Evolutionary conservation across 345 rosid genomes (phyloP).

Genomic region (Erysimum cheiranthoides): DNA sequence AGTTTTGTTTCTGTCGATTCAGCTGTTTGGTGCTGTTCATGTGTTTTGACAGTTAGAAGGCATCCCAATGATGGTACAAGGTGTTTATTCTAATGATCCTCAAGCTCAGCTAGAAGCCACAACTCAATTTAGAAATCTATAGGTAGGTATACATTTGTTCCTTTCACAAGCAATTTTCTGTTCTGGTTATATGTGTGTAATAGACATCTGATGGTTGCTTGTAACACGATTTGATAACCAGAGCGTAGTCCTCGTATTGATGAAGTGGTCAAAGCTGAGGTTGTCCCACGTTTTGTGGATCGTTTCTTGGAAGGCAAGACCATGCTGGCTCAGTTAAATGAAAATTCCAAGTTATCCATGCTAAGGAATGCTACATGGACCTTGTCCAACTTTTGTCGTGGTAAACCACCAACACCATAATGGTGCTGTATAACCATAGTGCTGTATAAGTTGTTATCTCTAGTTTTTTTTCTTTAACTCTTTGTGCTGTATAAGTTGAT

Average conservation of each 20-base stretch:
- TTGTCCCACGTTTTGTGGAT: conserved; percentile 79
- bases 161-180: conserved; percentile 4
- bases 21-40: conserved; percentile 39
- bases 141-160: conserved; percentile 48
- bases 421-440: too few species aligned
- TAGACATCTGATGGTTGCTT: conserved; percentile 23
- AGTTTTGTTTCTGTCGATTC: conserved; percentile 13
- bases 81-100: conserved; percentile 73
- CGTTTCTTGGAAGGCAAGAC: conserved; percentile 81
- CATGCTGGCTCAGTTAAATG: conserved; percentile 67
- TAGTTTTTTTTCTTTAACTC: conserved; percentile 1
- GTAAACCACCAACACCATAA: conserved; percentile 73
- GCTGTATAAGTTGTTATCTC: too few species aligned
- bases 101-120: conserved; percentile 73
- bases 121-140: conserved; percentile 84
- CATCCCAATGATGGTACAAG: conserved; percentile 76
- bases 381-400: conserved; percentile 74
- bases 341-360: conserved; percentile 71
- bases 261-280: conserved; percentile 84
- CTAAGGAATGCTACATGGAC: conserved; percentile 85
- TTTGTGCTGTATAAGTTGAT: conserved; percentile 11
- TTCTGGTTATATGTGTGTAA: conserved; percentile 13
- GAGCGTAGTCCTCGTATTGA: conserved; percentile 91
- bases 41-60: conserved; percentile 66
- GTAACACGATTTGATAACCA: conserved; percentile 42